phyloP scores from a whole-genome alignment of 257 asterid genomes.

The Solanum dulcamara region DNA sequence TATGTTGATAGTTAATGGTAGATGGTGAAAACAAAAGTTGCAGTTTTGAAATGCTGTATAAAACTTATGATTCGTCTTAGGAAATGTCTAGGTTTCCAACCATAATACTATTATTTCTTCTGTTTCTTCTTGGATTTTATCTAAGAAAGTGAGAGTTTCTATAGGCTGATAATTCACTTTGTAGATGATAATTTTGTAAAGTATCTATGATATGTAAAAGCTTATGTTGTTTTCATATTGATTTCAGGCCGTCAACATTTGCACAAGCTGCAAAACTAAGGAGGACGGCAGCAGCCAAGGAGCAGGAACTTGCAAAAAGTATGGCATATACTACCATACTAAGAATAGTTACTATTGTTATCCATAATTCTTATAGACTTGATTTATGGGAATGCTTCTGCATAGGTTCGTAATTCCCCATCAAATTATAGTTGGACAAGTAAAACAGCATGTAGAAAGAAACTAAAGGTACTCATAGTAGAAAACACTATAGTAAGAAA shows the following conservation, averaged over 20 bases:
- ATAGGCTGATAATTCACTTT: neutral
- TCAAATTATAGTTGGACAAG: neutral
- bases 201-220: neutral
- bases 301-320: constrained; percentile 82
- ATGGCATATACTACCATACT: neutral
- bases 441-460: neutral
- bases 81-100: neutral
- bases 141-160: neutral
- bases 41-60: neutral
- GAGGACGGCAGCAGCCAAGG: constrained; percentile 86
- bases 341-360: neutral
- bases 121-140: neutral
- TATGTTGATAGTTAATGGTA: neutral
- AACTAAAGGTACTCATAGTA: neutral
- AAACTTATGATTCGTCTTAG: neutral
- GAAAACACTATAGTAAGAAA: neutral
- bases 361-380: neutral
- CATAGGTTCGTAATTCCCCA: neutral
- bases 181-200: neutral
- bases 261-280: constrained; percentile 93
- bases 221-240: neutral
- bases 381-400: neutral
- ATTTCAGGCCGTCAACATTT: constrained; percentile 90
- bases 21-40: neutral
- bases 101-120: neutral